Evolutionary conservation across 1,284 basidiomycete species (phyloP), one percentile per base, ranked within the genome.

Genomic region (Cryptococcus sp.): DNA sequence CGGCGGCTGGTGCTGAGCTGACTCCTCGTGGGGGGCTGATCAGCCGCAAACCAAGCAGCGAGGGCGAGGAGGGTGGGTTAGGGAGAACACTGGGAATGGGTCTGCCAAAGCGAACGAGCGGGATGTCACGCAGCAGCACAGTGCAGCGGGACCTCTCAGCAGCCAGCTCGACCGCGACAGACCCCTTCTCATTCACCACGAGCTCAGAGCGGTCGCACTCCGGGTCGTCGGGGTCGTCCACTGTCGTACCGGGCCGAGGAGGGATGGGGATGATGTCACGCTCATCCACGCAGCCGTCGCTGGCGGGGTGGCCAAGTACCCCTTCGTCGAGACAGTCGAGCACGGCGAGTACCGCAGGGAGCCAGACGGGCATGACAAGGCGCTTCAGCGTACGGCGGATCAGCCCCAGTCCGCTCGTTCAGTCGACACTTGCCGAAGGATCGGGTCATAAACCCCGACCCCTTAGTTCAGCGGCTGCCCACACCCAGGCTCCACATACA

Each of bases 211-310:
- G 59, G 37, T 60, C 55, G 1, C 52, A 60, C 33, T 59, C 60
- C 13, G 60, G 60, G 4, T 66, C 66, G 6, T 65, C 66, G 20
- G 64, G 65, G 20, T 64, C 63, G 13, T 64, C 63, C 4, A 67
- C 65, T 15, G 60, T 61, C 23, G 55, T 67, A 13, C 65, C 65
- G 13, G 47, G 59, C 11, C 53, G 62, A 24, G 49, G 28, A 2
- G 28, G 28, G 9, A 33, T 33, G 28, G 28, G 28, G 28, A 33
- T 33, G 28, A 57, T 63, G 24, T 57, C 55, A 13, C 33, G 62
- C 16, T 62, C 62, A 15, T 55, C 37, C 48, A 64, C 66, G 5
- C 61, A 60, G 37, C 53, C 58, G 44, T 54, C 56, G 1, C 37
- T 60, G 39, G 52, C 53, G 2, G 33, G 44, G 24, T 52, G 33